Base-by-base conservation (phyloP, 495 filamentous ascomycete genomes). In the Xanthoparmelia taractica region DNA sequence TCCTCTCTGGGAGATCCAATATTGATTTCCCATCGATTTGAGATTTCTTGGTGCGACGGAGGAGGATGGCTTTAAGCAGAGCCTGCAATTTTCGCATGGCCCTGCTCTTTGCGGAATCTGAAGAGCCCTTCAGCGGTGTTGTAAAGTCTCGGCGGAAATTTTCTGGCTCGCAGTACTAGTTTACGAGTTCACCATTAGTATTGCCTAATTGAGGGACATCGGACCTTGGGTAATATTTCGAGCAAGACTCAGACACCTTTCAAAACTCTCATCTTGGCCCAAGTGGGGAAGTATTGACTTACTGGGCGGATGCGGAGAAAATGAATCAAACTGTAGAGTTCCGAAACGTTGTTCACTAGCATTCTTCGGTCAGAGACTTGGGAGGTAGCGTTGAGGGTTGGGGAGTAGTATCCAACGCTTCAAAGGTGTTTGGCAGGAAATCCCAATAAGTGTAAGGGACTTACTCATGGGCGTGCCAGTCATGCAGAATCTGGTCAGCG, bases 11-110 rank as follows among this genome's bases (percentile, higher is more conserved):
- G 3, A 98, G 79, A 11, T 77, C 76, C 52, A 96, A 74, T 63
- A 97, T 95, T 0, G 90, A 91, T 65, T 88, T 78, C 12, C 93
- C 93, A 75, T 97, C 92, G 66, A 96, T 87, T 65, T 82, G 76
- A 10, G 91, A 91, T 15, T 79, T 80, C 75, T 97, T 97, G 15
- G 87, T 95, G 13, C 94, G 85, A 23, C 94, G 87, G 47, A 97
- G 78, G 65, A 96, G 85, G 45, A 92, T 86, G 15, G 91, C 90
- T 70, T 92, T 92, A 61, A 96, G 82, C 11, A 96, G 72, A 17
- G 85, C 84, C 63, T 91, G 91, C 8, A 98, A 77, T 67, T 89
- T 85, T 52, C 74, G 74, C 81, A 97, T 87, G 8, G 84, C 82
- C 31, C 74, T 73, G 13, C 80, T 70, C 20, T 73, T 72, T 17